Evolutionary conservation across 768 basidiomycete species (phyloP).

Genomic region (Tulasnella calospora): DNA sequence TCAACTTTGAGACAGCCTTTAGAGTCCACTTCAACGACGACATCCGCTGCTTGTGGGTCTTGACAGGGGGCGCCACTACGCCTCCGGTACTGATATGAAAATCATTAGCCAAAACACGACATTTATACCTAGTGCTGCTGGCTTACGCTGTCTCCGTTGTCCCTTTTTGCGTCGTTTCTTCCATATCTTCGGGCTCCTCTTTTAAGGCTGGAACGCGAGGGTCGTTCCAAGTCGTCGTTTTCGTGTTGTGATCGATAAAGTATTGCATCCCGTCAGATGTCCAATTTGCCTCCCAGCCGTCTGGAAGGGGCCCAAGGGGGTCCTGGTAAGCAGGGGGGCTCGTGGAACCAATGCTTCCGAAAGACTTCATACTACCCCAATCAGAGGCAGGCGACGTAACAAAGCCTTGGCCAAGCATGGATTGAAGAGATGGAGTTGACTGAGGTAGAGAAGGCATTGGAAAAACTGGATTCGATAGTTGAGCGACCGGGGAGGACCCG

Average conservation of each 20-base stretch:
- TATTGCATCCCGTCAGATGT: slow-evolving; percentile 97
- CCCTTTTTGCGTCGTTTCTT: background rate
- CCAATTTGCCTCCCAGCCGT: slow-evolving; percentile 99
- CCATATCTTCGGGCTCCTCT: slow-evolving; percentile 41
- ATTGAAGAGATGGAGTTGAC: background rate
- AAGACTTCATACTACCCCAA: background rate
- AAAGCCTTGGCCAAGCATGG: background rate
- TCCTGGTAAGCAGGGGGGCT: background rate
- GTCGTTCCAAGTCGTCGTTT: slow-evolving; percentile 99
- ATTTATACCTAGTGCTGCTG: background rate
- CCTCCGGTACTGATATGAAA: background rate
- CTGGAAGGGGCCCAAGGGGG: slow-evolving; percentile 83
- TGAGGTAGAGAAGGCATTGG: background rate
- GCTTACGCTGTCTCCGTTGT: background rate
- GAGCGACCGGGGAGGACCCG: background rate
- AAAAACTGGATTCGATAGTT: background rate
- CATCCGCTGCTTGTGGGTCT: background rate
- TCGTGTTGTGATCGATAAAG: slow-evolving; percentile 99
- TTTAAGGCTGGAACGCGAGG: slow-evolving; percentile 90
- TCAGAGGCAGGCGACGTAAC: background rate
- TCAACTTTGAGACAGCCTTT: slow-evolving; percentile 12
- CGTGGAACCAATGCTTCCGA: background rate
- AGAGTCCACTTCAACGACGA: slow-evolving; percentile 1
- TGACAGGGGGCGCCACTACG: background rate
- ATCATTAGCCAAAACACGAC: background rate